phyloP scores from a whole-genome alignment of 75 land plant genomes.

The Ceratopteris richardii region DNA sequence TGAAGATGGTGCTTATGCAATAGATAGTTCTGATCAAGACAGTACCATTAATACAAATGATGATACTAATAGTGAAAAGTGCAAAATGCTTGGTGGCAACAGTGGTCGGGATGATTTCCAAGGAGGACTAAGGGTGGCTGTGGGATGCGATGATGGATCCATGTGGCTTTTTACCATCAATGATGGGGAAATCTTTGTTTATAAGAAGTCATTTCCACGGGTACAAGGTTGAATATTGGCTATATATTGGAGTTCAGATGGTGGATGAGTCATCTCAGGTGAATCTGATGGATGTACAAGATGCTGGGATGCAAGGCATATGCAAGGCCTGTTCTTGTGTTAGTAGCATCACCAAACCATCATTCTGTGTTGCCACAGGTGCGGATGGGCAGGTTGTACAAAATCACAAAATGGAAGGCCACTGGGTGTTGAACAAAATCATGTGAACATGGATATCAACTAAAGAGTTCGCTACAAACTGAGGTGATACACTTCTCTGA shows the following conservation, averaged over 20 bases:
- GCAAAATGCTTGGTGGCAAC: conserved; percentile 4
- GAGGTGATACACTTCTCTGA: no score
- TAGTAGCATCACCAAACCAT: conserved; percentile 67
- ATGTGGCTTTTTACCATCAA: conserved; percentile 50
- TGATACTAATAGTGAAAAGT: conserved; percentile 40
- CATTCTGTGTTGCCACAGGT: conserved; percentile 82
- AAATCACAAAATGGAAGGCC: no score
- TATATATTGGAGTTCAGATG: conserved; percentile 79
- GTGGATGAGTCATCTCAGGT: conserved; percentile 56
- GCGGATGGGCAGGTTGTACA: conserved; percentile 98
- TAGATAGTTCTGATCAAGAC: background rate
- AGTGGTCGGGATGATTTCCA: conserved; percentile 17
- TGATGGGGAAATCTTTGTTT: conserved; percentile 41
- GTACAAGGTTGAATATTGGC: conserved; percentile 79
- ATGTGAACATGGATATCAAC: no score
- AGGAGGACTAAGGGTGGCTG: conserved; percentile 40
- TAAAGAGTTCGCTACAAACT: no score
- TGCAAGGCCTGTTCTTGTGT: conserved; percentile 63
- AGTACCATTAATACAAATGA: conserved; percentile 12
- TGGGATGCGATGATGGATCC: conserved; percentile 97
- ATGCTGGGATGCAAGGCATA: conserved; percentile 82
- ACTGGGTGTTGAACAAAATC: no score
- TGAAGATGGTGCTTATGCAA: background rate
- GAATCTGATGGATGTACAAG: conserved; percentile 93
- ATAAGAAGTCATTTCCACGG: conserved; percentile 67